phyloP scores from a whole-genome alignment of 768 basidiomycete genomes.

The Pisolithus sp. region DNA sequence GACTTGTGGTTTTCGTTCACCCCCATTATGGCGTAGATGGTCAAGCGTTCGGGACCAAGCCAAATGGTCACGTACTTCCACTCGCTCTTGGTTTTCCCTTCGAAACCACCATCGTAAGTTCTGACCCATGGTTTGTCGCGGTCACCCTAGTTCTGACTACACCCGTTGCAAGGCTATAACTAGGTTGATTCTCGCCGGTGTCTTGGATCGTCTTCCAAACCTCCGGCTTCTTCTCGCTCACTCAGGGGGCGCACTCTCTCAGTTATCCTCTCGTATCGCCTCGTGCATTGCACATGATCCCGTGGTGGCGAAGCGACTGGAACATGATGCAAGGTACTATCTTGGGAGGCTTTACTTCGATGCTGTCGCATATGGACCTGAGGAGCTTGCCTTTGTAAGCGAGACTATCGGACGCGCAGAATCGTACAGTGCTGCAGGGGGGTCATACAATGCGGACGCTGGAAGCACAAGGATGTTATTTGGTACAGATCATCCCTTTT shows the following conservation, averaged over 20 bases:
- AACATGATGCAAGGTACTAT: slow-evolving; percentile 81
- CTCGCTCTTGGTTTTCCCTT: slow-evolving; percentile 86
- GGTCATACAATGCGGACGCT: slow-evolving; percentile 24
- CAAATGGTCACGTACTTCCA: slow-evolving; percentile 84
- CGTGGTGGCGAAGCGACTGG: slow-evolving; percentile 61
- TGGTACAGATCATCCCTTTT: slow-evolving; percentile 89
- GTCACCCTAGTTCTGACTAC: not conserved
- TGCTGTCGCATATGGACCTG: slow-evolving; percentile 84
- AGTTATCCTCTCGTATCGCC: slow-evolving; percentile 76
- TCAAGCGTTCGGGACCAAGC: slow-evolving; percentile 67
- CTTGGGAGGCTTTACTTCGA: slow-evolving; percentile 76
- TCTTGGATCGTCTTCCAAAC: slow-evolving; percentile 70
- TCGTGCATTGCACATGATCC: slow-evolving; percentile 87
- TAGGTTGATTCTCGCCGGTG: slow-evolving; percentile 74
- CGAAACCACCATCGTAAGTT: slow-evolving; percentile 77
- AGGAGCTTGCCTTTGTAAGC: slow-evolving; percentile 76
- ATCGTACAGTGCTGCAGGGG: slow-evolving; percentile 35
- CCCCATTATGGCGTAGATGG: slow-evolving; percentile 80
- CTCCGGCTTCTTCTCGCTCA: slow-evolving; percentile 80
- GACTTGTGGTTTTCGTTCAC: slow-evolving; percentile 76
- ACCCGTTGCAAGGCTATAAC: slow-evolving; percentile 49
- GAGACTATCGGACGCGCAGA: slow-evolving; percentile 59
- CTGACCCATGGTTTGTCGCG: not conserved
- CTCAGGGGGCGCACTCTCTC: slow-evolving; percentile 80
- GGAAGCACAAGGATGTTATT: slow-evolving; percentile 66